These are phyloP conservation scores for Beta lomatogona DNA, from an alignment of 179 eudicot genomes.

Conservation along the genomic window DNA sequence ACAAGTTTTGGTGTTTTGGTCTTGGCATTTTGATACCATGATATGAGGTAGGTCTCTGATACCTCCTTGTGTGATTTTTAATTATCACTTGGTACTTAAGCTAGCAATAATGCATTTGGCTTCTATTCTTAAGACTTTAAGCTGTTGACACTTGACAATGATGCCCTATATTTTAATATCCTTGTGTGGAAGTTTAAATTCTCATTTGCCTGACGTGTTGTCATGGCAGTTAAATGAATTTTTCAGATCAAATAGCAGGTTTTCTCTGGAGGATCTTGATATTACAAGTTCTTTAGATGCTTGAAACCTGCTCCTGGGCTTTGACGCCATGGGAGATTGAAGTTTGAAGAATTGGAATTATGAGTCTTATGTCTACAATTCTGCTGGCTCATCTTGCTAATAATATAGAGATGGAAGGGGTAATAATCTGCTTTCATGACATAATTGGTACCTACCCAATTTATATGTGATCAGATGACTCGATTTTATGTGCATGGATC, in stretches of 20 bases:
- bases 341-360: constrained; percentile 2
- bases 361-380: not conserved
- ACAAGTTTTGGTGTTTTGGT: constrained; percentile 16
- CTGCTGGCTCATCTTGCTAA: constrained; percentile 9
- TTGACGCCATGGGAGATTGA: not conserved
- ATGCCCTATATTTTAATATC: not conserved
- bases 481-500: not conserved
- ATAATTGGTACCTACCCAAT: not conserved
- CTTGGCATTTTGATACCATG: constrained; percentile 14
- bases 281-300: not conserved
- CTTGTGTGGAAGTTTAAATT: not conserved
- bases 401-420: not conserved
- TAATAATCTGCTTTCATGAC: too few species aligned
- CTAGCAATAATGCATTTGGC: not conserved
- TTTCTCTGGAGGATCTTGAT: not conserved
- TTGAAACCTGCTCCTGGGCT: constrained; percentile 6
- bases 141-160: not conserved
- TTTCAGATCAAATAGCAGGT: constrained; percentile 9
- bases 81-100: not conserved
- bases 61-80: not conserved
- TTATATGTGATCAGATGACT: not conserved
- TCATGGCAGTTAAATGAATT: constrained; percentile 5
- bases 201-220: constrained; percentile 5
- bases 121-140: not conserved
- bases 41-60: constrained; percentile 31